Evolutionary conservation across 495 filamentous ascomycete genomes (phyloP).

Genomic region (Penicillium antarcticum): DNA sequence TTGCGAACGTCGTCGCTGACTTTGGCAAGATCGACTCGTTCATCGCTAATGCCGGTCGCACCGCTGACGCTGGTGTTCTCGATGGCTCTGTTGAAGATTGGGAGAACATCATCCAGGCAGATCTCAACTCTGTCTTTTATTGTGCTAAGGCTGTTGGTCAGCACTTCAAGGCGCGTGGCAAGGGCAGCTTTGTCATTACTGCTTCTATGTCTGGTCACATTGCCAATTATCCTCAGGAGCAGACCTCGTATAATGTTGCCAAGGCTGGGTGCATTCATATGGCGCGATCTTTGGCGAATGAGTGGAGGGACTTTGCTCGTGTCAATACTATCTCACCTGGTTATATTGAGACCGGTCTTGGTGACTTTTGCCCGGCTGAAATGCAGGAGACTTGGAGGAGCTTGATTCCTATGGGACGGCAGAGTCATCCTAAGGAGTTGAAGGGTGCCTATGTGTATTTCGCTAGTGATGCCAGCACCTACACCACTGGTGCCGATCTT

Average conservation of each 20-base stretch:
- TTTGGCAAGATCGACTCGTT: slow-evolving; percentile 56
- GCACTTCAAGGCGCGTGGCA: slow-evolving; percentile 50
- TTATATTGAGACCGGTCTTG: slow-evolving; percentile 66
- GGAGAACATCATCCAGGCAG: slow-evolving; percentile 55
- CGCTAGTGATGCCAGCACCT: slow-evolving; percentile 63
- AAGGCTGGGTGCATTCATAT: slow-evolving; percentile 53
- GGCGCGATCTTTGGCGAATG: slow-evolving; percentile 55
- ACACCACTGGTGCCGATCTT: slow-evolving; percentile 77
- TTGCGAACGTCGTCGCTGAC: slow-evolving; percentile 44
- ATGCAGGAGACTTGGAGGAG: slow-evolving; percentile 57
- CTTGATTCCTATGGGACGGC: slow-evolving; percentile 66
- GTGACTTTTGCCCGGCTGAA: slow-evolving; percentile 61
- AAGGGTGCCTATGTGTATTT: slow-evolving; percentile 69
- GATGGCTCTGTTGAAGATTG: slow-evolving; percentile 56
- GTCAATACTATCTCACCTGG: slow-evolving; percentile 63
- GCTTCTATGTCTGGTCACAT: slow-evolving; percentile 61
- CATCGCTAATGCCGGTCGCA: slow-evolving; percentile 57
- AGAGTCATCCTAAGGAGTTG: slow-evolving; percentile 66
- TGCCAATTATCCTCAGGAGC: slow-evolving; percentile 65
- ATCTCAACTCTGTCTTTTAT: slow-evolving; percentile 54
- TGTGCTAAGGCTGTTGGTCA: slow-evolving; percentile 55
- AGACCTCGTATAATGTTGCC: slow-evolving; percentile 66
- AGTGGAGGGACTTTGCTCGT: slow-evolving; percentile 65
- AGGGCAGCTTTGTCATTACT: slow-evolving; percentile 54
- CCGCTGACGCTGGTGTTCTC: slow-evolving; percentile 50